Evolutionary conservation across 306 rosid species (phyloP).

Genomic region (Morella rubra): DNA sequence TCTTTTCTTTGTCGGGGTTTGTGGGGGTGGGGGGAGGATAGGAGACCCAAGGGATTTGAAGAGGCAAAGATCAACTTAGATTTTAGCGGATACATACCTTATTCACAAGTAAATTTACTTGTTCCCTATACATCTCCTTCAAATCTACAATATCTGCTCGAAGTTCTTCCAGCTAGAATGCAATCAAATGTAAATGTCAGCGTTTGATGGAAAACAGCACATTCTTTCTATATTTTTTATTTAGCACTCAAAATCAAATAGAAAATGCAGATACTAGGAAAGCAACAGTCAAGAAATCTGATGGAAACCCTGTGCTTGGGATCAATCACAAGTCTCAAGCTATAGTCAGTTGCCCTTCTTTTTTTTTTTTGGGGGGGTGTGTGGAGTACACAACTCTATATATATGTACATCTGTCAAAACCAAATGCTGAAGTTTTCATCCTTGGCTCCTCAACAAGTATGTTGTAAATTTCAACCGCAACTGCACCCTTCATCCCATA

Average conservation of each 20-base stretch:
- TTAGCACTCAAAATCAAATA: background rate
- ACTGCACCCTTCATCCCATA: background rate
- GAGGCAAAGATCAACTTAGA: background rate
- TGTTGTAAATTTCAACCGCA: background rate
- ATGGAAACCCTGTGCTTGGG: background rate
- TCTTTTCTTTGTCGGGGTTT: too few species aligned
- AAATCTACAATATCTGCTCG: constrained; percentile 97
- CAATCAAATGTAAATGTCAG: constrained; percentile 33
- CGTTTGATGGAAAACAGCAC: constrained; percentile 9
- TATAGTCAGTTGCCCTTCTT: too few species aligned
- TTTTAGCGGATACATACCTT: constrained; percentile 48
- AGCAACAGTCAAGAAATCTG: background rate
- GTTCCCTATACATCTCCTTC: constrained; percentile 99
- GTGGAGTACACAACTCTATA: background rate
- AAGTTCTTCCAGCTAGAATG: constrained; percentile 91
- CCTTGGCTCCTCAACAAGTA: background rate
- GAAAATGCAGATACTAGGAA: background rate
- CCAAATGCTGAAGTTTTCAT: background rate
- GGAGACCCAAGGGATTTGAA: too few species aligned
- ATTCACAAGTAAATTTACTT: constrained; percentile 93
- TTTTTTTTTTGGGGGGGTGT: background rate
- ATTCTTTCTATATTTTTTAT: constrained; percentile 12
- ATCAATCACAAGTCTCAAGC: background rate
- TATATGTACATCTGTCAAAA: background rate
- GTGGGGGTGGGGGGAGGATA: too few species aligned